Base-by-base conservation (phyloP, 257 asterid species). In the Buddleja alternifolia region DNA sequence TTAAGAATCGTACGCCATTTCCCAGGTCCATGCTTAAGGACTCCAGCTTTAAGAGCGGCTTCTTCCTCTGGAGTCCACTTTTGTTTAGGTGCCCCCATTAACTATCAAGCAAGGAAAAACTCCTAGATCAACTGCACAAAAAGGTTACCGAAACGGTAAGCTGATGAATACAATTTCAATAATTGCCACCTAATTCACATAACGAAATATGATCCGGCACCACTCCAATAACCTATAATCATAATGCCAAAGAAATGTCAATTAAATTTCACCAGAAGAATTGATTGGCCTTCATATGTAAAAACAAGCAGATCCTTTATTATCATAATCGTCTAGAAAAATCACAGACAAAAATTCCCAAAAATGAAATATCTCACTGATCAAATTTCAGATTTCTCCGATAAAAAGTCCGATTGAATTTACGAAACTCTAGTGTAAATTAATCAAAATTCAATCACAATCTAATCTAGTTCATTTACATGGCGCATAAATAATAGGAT, bases 21-120 rank as follows among this genome's bases (percentile, higher is more conserved):
- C 58, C 98, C 98, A 21, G 94, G 86, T 32, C 98, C 98, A 71
- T 93, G 98, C 81, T 93, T 93, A 60, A 85, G 85, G 55, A 93
- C 90, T 69, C 98, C 98, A 69, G 97, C 96, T 86, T 87, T 93
- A 55, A 93, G 98, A 67, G 98, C 98, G 24, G 93, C 95, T 81
- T 93, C 98, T 81, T 93, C 98, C 75, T 90, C 98, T 19, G 96
- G 83, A 75, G 97, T 90, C 98, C 98, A 93, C 76, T 93, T 93
- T 60, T 93, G 98, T 84, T 93, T 93, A 39, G 98, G 98, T 64
- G 97, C 98, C 41, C 98, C 98, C 98, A 93, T 93, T 7, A 55
- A 69, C 64, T 67, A 60, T 62, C 71, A 69, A 16, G 44, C 42
- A 17, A 59, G 2, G 19, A 36, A 47, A 40, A 73, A 40, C 56